Conservation (phyloP, 2,329 filamentous ascomycete species). For the Aspergillus sojae region DNA sequence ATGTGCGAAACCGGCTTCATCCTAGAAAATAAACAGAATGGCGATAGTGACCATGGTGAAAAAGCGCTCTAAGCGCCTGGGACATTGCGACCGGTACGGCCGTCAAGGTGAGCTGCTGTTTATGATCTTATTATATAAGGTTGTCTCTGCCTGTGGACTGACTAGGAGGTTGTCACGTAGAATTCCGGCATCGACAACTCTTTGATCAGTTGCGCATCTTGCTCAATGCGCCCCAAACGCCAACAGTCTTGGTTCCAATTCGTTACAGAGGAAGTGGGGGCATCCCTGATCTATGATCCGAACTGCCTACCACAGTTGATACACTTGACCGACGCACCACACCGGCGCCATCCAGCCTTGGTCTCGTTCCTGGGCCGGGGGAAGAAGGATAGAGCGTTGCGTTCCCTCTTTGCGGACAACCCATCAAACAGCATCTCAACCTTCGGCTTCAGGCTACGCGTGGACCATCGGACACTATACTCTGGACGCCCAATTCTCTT, state of each 20-base stretch:
- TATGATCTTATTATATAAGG: no score
- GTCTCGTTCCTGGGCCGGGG: constrained; percentile 4
- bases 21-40: no score
- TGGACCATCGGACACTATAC: constrained; percentile 3
- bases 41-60: no score
- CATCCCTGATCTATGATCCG: constrained; percentile 3
- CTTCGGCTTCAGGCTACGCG: constrained; percentile 1
- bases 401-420: constrained; percentile 4
- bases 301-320: background rate
- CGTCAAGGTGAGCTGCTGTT: no score
- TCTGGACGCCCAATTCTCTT: constrained; percentile 2
- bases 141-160: no score
- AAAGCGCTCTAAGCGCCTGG: no score
- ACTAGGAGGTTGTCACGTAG: no score
- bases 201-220: no score
- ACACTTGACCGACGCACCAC: background rate
- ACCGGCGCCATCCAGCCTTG: background rate
- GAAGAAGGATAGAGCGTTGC: background rate
- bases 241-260: constrained; percentile 5
- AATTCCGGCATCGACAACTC: no score
- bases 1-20: no score
- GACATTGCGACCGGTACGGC: no score
- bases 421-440: background rate
- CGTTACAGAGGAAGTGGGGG: background rate
- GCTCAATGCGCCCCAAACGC: background rate